A percentile compares a stretch with the other conserved stretches of the same genome.
Evolutionary conservation across 2,329 filamentous ascomycete genomes (phyloP).

Genomic region (Aotearoamyces nothofagi): DNA sequence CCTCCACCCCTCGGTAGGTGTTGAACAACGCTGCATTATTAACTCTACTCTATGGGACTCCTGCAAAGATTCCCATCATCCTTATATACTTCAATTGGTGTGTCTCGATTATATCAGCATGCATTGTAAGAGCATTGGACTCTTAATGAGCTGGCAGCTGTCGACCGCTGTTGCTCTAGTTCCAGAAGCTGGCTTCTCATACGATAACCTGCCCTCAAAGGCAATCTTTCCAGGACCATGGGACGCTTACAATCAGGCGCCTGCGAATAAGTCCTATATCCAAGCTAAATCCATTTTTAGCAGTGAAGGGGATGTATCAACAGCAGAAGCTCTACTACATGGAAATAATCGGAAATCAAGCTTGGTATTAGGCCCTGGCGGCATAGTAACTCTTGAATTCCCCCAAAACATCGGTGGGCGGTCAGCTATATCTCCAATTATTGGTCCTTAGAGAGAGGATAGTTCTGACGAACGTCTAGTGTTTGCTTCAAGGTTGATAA

Average conservation of each 20-base stretch:
- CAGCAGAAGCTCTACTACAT: constrained; percentile 6
- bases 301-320: constrained; percentile 19
- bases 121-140: too few species aligned
- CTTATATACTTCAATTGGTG: too few species aligned
- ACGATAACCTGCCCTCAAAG: constrained; percentile 15
- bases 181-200: too few species aligned
- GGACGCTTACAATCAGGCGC: constrained; percentile 23
- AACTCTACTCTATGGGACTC: too few species aligned
- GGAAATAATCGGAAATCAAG: constrained; percentile 1
- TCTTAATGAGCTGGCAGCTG: too few species aligned
- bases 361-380: constrained; percentile 15
- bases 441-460: constrained; percentile 1
- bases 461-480: too few species aligned
- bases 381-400: constrained; percentile 24
- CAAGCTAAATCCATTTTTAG: constrained; percentile 19
- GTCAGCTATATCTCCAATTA: constrained; percentile 12
- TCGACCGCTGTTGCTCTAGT: too few species aligned
- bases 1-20: too few species aligned
- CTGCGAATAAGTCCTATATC: constrained; percentile 21
- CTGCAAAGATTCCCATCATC: too few species aligned
- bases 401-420: constrained; percentile 25
- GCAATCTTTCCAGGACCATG: constrained; percentile 24
- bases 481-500: constrained; percentile 21
- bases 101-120: too few species aligned
- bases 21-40: too few species aligned